These are phyloP conservation scores for Malassezia cuniculi DNA, from an alignment of 1,284 basidiomycete species.

Conservation along the genomic window DNA sequence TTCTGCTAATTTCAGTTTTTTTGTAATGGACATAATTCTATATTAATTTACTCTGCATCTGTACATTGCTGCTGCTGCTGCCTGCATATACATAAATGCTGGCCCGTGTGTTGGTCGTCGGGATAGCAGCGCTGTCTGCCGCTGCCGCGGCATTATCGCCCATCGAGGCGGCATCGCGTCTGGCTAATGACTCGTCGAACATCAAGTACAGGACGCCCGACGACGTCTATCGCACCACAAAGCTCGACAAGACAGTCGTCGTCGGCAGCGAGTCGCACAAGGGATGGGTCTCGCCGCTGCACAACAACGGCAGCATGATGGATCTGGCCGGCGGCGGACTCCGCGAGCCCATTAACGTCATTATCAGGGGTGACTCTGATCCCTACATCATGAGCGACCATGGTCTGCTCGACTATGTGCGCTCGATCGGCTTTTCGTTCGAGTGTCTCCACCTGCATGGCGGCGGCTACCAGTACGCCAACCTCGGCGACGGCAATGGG, in stretches of 20 bases:
- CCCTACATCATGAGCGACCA: slow-evolving; percentile 56
- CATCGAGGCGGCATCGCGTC: no score
- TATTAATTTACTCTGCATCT: no score
- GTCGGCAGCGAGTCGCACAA: background rate
- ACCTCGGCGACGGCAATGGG: slow-evolving; percentile 74
- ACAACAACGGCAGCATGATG: slow-evolving; percentile 31
- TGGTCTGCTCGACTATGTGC: slow-evolving; percentile 66
- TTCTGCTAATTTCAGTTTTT: no score
- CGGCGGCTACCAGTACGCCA: slow-evolving; percentile 58
- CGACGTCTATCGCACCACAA: slow-evolving; percentile 15
- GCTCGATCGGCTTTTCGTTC: slow-evolving; percentile 55
- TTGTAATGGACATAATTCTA: no score
- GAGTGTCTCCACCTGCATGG: slow-evolving; percentile 74
- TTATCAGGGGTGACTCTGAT: slow-evolving; percentile 71
- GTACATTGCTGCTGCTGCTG: no score
- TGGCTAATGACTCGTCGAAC: no score
- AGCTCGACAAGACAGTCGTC: slow-evolving; percentile 13
- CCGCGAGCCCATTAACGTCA: slow-evolving; percentile 78
- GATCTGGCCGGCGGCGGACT: slow-evolving; percentile 56
- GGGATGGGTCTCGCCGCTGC: slow-evolving; percentile 29
- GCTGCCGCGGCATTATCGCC: no score
- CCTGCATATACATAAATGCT: no score
- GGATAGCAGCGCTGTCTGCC: no score
- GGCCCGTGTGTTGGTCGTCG: no score
- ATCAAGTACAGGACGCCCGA: no score